Evolutionary conservation across 2,329 filamentous ascomycete species (phyloP).

Genomic region (Tolypocladium guangdongense): DNA sequence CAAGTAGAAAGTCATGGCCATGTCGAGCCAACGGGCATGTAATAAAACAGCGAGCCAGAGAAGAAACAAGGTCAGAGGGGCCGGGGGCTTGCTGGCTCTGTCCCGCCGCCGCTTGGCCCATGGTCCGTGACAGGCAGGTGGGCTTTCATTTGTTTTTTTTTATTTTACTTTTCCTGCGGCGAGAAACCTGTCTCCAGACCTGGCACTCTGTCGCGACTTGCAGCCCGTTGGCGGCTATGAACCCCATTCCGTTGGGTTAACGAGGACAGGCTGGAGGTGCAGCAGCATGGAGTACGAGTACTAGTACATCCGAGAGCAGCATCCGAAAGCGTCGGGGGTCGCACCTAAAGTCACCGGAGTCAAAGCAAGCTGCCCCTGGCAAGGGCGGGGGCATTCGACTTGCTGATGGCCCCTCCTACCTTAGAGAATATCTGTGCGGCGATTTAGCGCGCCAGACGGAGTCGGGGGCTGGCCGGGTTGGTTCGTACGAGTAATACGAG

Average conservation of each 20-base stretch:
- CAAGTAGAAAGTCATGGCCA: not conserved
- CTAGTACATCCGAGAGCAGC: too few relatives aligned
- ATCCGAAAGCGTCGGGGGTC: not conserved
- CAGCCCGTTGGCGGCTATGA: not conserved
- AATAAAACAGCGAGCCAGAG: not conserved
- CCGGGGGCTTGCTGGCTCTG: not conserved
- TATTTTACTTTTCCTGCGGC: not conserved
- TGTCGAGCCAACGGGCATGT: not conserved
- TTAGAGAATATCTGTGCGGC: not conserved
- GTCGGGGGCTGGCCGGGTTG: not conserved
- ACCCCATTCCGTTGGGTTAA: too few relatives aligned
- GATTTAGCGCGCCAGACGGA: not conserved
- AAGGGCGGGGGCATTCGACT: not conserved
- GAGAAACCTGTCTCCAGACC: not conserved
- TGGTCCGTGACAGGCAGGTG: not conserved
- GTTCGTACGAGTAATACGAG: too few relatives aligned
- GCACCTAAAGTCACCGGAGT: not conserved
- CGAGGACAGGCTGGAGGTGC: not conserved
- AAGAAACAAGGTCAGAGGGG: not conserved
- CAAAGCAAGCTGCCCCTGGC: not conserved
- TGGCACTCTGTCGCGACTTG: not conserved
- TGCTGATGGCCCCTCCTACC: not conserved
- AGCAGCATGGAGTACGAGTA: too few relatives aligned
- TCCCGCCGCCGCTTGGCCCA: not conserved
- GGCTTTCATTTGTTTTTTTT: not conserved